Evolutionary conservation across 2,329 filamentous ascomycete species (phyloP).

Genomic region (Cytospora mali): DNA sequence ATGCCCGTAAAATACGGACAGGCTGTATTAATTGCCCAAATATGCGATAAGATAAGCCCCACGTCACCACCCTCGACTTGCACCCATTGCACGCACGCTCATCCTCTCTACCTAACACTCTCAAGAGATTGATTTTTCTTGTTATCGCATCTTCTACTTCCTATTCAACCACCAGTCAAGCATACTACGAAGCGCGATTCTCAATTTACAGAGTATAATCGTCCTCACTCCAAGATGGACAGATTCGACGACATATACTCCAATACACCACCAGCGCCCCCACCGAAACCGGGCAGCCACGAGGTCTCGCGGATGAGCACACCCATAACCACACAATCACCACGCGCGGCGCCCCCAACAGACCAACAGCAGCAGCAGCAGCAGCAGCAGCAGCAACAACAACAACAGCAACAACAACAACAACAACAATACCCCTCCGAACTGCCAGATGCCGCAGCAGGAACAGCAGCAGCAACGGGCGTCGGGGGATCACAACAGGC

Average conservation of each 20-base stretch:
- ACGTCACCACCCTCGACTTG: conserved; percentile 11
- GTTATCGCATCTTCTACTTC: not conserved
- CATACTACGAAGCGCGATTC: not conserved
- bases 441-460: conserved; percentile 29
- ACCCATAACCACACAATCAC: conserved; percentile 54
- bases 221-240: conserved; percentile 23
- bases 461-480: conserved; percentile 19
- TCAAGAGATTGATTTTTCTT: not conserved
- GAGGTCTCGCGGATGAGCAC: conserved; percentile 69
- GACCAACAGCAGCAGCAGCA: conserved; percentile 34
- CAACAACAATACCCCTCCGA: no score
- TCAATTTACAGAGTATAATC: not conserved
- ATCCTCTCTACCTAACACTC: not conserved
- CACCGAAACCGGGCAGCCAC: conserved; percentile 72
- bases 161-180: not conserved
- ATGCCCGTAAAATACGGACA: conserved; percentile 2
- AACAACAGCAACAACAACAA: no score
- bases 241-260: conserved; percentile 43
- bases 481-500: conserved; percentile 34
- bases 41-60: conserved; percentile 21
- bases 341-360: conserved; percentile 45
- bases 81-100: not conserved
- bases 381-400: conserved; percentile 17
- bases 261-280: conserved; percentile 66
- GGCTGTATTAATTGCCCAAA: not conserved